Conservation (phyloP, 768 basidiomycete species). For the Tricholoma hemisulphureum region DNA sequence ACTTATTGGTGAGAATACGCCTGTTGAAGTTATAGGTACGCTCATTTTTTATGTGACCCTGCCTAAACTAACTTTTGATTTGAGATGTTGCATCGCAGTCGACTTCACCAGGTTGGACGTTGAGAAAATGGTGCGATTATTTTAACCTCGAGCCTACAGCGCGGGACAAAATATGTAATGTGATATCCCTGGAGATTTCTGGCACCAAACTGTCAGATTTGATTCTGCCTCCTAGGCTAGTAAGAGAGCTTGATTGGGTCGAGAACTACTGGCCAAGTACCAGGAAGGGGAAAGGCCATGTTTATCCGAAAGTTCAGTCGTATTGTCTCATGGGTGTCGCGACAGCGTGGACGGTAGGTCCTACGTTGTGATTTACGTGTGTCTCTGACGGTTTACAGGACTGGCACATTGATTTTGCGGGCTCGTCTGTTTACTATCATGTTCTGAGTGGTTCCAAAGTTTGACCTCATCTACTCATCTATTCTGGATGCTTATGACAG, state of each 20-base stretch:
- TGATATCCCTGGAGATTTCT: not conserved
- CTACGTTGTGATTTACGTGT: constrained; percentile 1
- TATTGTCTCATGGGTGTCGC: constrained; percentile 98
- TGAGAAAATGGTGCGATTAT: constrained; percentile 90
- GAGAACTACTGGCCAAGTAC: constrained; percentile 91
- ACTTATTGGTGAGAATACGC: constrained; percentile 71
- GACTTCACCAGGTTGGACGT: constrained; percentile 81
- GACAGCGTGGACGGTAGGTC: constrained; percentile 86
- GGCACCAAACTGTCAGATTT: constrained; percentile 10
- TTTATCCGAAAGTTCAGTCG: constrained; percentile 90
- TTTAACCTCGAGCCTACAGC: constrained; percentile 63
- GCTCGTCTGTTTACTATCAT: constrained; percentile 97
- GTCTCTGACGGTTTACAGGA: constrained; percentile 53
- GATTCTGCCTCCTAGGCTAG: constrained; percentile 80
- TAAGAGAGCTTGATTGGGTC: constrained; percentile 94
- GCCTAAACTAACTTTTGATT: constrained; percentile 4
- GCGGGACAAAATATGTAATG: constrained; percentile 85
- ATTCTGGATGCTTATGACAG: constrained; percentile 2
- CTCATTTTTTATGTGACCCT: constrained; percentile 3
- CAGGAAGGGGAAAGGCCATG: constrained; percentile 66
- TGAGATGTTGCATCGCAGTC: constrained; percentile 88
- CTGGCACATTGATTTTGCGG: constrained; percentile 99
- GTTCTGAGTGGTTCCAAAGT: constrained; percentile 86
- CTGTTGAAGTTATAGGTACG: constrained; percentile 91
- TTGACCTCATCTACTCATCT: constrained; percentile 10